Evolutionary conservation across 2,329 filamentous ascomycete genomes (phyloP).

Genomic region (Exophiala bonariae): DNA sequence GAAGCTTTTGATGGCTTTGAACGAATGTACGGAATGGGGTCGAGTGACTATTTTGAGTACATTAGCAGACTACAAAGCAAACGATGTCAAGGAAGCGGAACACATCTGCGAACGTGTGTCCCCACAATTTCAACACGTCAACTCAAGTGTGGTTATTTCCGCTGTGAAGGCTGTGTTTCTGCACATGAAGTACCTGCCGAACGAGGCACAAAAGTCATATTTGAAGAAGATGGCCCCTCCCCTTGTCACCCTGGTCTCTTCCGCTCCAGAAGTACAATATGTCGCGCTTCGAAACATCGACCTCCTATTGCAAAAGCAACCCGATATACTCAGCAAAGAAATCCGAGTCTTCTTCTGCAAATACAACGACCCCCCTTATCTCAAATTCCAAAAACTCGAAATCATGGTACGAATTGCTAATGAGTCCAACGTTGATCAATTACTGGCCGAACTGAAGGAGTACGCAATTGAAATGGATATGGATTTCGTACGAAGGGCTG

Average conservation of each 20-base stretch:
- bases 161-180: conserved; percentile 97
- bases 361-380: conserved; percentile 96
- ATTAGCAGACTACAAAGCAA: conserved; percentile 80
- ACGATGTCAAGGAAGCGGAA: conserved; percentile 93
- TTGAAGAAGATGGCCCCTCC: conserved; percentile 99
- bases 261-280: conserved; percentile 95
- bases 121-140: conserved; percentile 97
- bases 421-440: conserved; percentile 91
- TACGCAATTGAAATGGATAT: conserved; percentile 98
- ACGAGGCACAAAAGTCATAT: conserved; percentile 79
- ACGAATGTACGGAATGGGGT: conserved; percentile 98
- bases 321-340: conserved; percentile 95
- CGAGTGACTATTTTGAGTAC: conserved; percentile 90
- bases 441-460: conserved; percentile 91
- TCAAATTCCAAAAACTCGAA: conserved; percentile 96
- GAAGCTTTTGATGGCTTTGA: conserved; percentile 93
- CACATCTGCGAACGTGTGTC: conserved; percentile 96
- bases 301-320: conserved; percentile 89
- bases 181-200: conserved; percentile 83
- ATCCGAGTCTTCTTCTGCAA: conserved; percentile 99
- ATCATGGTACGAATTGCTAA: conserved; percentile 99
- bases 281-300: conserved; percentile 96
- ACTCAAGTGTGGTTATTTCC: conserved; percentile 93
- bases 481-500: conserved; percentile 93
- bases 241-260: conserved; percentile 91